A percentile compares a stretch with the other conserved stretches of the same genome.
Evolutionary conservation across 1,284 basidiomycete genomes (phyloP).

Genomic region (Ganoderma meredithae): DNA sequence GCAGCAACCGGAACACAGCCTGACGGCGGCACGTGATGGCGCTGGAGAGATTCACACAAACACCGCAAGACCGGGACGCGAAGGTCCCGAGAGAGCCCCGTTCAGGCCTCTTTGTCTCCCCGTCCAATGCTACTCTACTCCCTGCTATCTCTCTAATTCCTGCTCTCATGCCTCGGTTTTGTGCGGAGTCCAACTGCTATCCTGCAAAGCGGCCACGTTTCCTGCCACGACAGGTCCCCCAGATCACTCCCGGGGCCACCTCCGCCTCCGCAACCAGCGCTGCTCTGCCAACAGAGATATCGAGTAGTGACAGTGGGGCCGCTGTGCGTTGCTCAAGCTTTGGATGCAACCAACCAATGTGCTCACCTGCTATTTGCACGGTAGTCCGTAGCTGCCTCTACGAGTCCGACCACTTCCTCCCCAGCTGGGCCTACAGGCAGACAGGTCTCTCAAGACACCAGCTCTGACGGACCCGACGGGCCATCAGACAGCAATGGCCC

Average conservation of each 20-base stretch:
- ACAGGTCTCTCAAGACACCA: neutral
- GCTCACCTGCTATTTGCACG: neutral
- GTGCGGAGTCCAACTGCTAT: constrained; percentile 7
- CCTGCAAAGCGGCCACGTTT: constrained; percentile 13
- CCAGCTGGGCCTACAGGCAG: constrained; percentile 9
- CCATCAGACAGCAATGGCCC: neutral
- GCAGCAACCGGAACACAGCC: constrained; percentile 1
- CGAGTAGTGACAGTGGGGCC: neutral
- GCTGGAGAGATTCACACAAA: neutral
- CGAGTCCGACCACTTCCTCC: constrained; percentile 14
- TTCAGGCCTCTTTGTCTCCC: constrained; percentile 8
- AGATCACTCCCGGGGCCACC: constrained; percentile 22
- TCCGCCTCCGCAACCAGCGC: constrained; percentile 6
- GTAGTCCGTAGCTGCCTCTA: neutral
- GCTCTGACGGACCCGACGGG: neutral
- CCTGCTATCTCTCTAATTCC: neutral
- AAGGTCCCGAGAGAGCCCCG: neutral
- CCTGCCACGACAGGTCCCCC: constrained; percentile 24
- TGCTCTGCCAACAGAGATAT: constrained; percentile 1
- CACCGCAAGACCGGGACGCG: constrained; percentile 3
- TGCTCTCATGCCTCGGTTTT: constrained; percentile 6
- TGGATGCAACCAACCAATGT: neutral
- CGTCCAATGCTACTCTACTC: constrained; percentile 16
- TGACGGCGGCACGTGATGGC: neutral
- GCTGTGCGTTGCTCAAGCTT: neutral